Evolutionary conservation across 352 stramenopile species (phyloP), one percentile per base, ranked within the genome.

Genomic region (Pythium grandisporangium): DNA sequence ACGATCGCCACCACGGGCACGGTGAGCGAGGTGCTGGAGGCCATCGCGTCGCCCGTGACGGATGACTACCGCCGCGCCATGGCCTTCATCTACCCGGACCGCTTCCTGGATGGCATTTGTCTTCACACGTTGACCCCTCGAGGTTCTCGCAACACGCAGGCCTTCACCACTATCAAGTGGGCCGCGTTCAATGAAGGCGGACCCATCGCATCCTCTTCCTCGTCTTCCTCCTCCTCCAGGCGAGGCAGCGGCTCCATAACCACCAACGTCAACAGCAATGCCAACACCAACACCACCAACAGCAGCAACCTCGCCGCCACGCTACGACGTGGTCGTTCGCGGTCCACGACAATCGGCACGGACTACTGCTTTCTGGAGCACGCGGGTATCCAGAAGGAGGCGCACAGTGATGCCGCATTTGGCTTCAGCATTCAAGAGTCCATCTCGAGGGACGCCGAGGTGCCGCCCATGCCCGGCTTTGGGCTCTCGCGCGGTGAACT

Each of bases 301-400:
- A 34, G 45, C 27, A 22, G 34, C 29, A 35, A 20, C 17, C 63
- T 70, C 34, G 51, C 30, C 23, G 42, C 53, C 25, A 55, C 55
- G 30, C n/a, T n/a, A n/a, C n/a, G n/a, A n/a, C n/a, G n/a, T n/a
- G n/a, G n/a, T n/a, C n/a, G n/a, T n/a, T n/a, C n/a, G n/a, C n/a
- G n/a, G n/a, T n/a, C n/a, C n/a, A 60, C 55, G 11, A 37, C 62
- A 20, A 32, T 53, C 20, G 70, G 68, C 20, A 73, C 59, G 23
- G 76, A 89, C 58, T 89, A 89, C 48, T 86, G 70, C 61, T 86
- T 83, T 45, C 48, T 89, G n/a, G 76, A 89, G 37, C 68, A 85
- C 51, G 58, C 69, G 5, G 76, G 76, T 3, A 69, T 89, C 19
- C 45, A 60, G 36, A 47, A 42, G 11, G 52, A 68, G 29, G 24